phyloP scores from a whole-genome alignment of 441 rosid genomes.

The Pelargonium citronellum region DNA sequence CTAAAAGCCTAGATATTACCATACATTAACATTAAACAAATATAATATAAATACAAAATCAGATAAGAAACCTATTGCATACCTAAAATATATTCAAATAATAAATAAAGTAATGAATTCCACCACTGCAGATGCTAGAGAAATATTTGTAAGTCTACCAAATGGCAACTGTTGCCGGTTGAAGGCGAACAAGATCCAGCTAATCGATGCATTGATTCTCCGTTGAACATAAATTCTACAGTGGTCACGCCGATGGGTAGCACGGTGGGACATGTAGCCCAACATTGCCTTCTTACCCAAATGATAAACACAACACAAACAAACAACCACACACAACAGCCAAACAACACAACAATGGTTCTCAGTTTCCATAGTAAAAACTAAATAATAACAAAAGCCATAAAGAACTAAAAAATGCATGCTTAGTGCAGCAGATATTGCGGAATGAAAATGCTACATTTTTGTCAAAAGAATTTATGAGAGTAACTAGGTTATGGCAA shows the following conservation, averaged over 20 bases:
- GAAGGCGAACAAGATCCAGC: constrained; percentile 30
- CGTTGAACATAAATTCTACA: constrained; percentile 23
- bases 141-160: constrained; percentile 27
- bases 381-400: constrained; percentile 10
- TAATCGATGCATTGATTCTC: constrained; percentile 21
- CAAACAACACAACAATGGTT: constrained; percentile 29
- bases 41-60: constrained; percentile 7
- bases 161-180: constrained; percentile 26
- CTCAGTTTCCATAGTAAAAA: constrained; percentile 26
- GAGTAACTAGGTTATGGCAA: background rate
- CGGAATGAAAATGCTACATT: constrained; percentile 3
- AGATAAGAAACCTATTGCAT: constrained; percentile 20
- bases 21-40: background rate
- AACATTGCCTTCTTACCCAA: constrained; percentile 35
- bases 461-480: background rate
- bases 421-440: constrained; percentile 11
- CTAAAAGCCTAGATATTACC: constrained; percentile 12
- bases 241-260: constrained; percentile 26
- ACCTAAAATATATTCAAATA: constrained; percentile 24
- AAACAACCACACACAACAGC: constrained; percentile 34
- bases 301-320: constrained; percentile 25
- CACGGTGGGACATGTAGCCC: constrained; percentile 30
- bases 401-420: constrained; percentile 10
- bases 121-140: constrained; percentile 27
- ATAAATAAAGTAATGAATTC: constrained; percentile 24